These are phyloP conservation scores for Thraustochytrium striatum DNA, from an alignment of 352 stramenopile genomes.

Conservation along the genomic window DNA sequence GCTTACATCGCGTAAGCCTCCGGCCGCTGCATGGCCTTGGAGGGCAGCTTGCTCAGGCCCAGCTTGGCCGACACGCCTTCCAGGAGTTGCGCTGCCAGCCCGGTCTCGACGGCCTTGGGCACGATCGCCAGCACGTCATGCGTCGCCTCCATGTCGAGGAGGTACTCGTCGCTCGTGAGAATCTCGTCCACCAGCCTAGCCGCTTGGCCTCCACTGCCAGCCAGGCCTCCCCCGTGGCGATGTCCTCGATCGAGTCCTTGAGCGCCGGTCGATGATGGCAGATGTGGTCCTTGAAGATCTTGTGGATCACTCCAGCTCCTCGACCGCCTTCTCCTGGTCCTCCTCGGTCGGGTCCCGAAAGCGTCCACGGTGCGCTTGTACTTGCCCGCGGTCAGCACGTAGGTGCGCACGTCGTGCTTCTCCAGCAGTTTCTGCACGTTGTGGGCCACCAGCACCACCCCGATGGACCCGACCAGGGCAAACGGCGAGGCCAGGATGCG, in stretches of 20 bases:
- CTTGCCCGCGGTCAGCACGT: conserved; percentile 66
- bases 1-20: no score
- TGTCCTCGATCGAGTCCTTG: conserved; percentile 62
- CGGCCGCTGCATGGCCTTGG: no score
- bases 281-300: conserved; percentile 68
- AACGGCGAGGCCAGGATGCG: conserved; percentile 68
- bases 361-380: conserved; percentile 72
- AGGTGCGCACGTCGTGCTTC: conserved; percentile 65
- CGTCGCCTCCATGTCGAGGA: conserved; percentile 50
- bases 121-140: conserved; percentile 33
- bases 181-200: conserved; percentile 67
- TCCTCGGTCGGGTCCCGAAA: conserved; percentile 69
- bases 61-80: no score
- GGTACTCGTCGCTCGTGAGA: conserved; percentile 65
- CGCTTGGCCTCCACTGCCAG: conserved; percentile 66
- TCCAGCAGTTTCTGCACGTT: conserved; percentile 71
- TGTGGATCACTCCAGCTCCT: conserved; percentile 66
- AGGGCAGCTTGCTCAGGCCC: no score
- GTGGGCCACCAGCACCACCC: conserved; percentile 68
- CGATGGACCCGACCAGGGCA: conserved; percentile 69
- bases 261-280: conserved; percentile 62
- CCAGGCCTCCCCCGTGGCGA: conserved; percentile 73
- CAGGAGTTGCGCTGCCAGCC: no score
- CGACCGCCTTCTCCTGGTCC: conserved; percentile 62
- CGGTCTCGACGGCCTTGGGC: no score